Conservation (phyloP, 1,139 yeast species). For the Magnusiomyces magnusii region DNA sequence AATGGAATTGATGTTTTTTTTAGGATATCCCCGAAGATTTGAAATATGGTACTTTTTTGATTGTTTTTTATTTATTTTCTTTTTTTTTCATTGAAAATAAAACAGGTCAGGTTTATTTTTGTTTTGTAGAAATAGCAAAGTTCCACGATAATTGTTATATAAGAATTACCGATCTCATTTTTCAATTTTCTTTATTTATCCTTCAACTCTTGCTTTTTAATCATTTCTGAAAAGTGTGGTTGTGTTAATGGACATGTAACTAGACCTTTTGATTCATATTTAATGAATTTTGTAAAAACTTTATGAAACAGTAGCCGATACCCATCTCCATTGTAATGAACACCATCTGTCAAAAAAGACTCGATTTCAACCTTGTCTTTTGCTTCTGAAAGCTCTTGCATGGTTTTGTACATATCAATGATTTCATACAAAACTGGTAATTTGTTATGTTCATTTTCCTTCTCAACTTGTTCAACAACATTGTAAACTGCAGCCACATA, state of each 20-base stretch:
- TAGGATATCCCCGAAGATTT: no score
- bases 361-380: constrained; percentile 7
- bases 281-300: background rate
- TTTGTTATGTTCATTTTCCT: background rate
- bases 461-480: background rate
- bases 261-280: background rate
- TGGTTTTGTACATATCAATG: constrained; percentile 6
- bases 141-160: no score
- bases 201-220: background rate
- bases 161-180: no score
- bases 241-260: background rate
- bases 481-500: constrained; percentile 9
- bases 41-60: no score
- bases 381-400: background rate
- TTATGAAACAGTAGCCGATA: constrained; percentile 11
- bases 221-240: background rate
- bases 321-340: constrained; percentile 17
- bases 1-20: no score
- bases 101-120: no score
- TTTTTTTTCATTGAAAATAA: no score
- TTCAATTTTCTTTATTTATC: background rate
- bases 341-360: constrained; percentile 14
- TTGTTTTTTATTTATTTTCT: no score
- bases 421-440: background rate
- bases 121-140: no score